Percentiles rank a stretch among this genome's conserved stretches.
Conservation (phyloP, 768 basidiomycete species). For the Russula abietina region DNA sequence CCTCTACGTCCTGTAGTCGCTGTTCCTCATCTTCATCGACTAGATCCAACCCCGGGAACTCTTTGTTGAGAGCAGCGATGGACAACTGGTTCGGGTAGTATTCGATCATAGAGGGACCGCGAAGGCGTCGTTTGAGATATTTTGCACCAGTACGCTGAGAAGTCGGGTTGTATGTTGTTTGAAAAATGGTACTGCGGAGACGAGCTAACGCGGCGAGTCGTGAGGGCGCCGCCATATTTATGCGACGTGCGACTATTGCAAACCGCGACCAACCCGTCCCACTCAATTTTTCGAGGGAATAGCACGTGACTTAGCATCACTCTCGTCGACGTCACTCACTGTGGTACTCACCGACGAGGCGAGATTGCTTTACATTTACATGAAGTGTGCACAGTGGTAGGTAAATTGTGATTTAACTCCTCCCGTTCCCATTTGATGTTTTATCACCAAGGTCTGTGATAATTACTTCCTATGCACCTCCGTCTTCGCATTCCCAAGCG, state of each 20-base stretch:
- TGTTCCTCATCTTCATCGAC: conserved; percentile 62
- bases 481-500: background rate
- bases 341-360: too few species aligned
- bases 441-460: background rate
- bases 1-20: conserved; percentile 61
- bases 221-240: conserved; percentile 37
- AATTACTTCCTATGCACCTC: conserved; percentile 6
- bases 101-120: conserved; percentile 77
- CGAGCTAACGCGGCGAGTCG: conserved; percentile 56
- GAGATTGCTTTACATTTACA: too few species aligned
- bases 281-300: too few species aligned
- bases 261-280: too few species aligned
- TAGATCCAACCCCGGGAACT: conserved; percentile 34
- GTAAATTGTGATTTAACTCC: background rate
- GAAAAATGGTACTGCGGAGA: conserved; percentile 69
- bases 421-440: background rate
- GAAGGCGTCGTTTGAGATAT: conserved; percentile 75
- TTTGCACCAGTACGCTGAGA: conserved; percentile 83
- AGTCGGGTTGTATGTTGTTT: conserved; percentile 83
- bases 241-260: too few species aligned
- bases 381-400: background rate
- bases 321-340: too few species aligned
- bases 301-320: background rate
- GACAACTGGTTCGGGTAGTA: conserved; percentile 72
- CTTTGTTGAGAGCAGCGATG: conserved; percentile 44